Evolutionary conservation across 208 protist genomes (phyloP).

Genomic region (Herpetomonas muscarum): DNA sequence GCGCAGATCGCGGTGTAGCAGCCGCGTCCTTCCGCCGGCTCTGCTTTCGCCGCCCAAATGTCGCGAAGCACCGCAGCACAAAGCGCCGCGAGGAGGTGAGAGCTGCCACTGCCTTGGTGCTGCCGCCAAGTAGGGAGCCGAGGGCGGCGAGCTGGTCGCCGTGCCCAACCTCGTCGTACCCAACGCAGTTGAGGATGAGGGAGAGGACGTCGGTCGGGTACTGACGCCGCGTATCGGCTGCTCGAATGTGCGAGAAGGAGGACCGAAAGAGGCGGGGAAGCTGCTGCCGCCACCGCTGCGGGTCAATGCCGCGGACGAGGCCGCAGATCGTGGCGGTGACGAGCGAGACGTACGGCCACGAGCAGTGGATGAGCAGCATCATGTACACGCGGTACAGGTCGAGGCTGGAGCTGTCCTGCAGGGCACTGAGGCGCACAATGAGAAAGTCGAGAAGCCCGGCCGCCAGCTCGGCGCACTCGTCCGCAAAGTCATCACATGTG

Average conservation of each 20-base stretch:
- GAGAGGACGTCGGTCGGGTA: conserved; percentile 80
- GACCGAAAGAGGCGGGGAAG: conserved; percentile 76
- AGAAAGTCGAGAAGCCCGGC: conserved; percentile 56
- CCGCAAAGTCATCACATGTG: background rate
- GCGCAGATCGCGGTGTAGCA: background rate
- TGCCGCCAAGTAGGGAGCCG: background rate
- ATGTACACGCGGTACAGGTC: conserved; percentile 77
- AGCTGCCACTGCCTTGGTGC: conserved; percentile 19
- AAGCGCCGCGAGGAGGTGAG: conserved; percentile 56
- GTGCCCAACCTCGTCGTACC: conserved; percentile 26
- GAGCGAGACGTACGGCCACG: conserved; percentile 80
- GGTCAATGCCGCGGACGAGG: conserved; percentile 57
- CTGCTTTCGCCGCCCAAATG: conserved; percentile 39
- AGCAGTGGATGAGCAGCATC: conserved; percentile 56
- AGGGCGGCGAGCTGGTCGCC: background rate
- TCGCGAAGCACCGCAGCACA: conserved; percentile 55
- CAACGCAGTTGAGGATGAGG: conserved; percentile 67
- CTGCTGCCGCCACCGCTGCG: conserved; percentile 47
- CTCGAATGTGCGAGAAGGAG: conserved; percentile 73
- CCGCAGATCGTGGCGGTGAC: conserved; percentile 71
- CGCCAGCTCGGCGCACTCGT: conserved; percentile 9
- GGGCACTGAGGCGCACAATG: conserved; percentile 56
- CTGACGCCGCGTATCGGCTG: conserved; percentile 18
- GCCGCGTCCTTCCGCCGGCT: background rate
- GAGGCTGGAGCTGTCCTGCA: conserved; percentile 65